Evolutionary conservation across 163 green algal genomes (phyloP).

Genomic region (Volvox carteri): DNA sequence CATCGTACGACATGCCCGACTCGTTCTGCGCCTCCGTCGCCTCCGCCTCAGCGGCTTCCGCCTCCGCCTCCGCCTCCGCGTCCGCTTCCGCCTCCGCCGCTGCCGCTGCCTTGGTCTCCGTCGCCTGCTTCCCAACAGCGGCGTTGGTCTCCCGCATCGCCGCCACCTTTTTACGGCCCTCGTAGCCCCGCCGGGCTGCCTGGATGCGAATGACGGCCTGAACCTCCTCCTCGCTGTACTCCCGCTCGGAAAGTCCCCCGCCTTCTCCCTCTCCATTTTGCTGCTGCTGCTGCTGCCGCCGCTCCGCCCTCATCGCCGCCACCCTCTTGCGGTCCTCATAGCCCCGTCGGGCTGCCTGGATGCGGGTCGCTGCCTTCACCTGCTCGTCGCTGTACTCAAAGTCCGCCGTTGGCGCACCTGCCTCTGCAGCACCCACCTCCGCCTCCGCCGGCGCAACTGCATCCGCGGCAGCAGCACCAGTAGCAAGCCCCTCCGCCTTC

Average conservation of each 20-base stretch:
- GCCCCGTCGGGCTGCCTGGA: slow-evolving; percentile 41
- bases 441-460: not conserved
- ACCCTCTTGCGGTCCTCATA: slow-evolving; percentile 48
- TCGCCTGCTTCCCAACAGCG: not conserved
- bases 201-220: slow-evolving; percentile 26
- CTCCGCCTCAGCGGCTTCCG: slow-evolving; percentile 13
- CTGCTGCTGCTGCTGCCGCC: not conserved
- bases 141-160: not conserved
- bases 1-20: not conserved
- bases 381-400: slow-evolving; percentile 26
- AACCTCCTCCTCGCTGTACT: slow-evolving; percentile 32
- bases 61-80: not conserved
- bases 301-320: not conserved
- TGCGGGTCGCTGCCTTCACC: slow-evolving; percentile 2
- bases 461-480: not conserved
- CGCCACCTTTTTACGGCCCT: slow-evolving; percentile 10
- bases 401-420: not conserved
- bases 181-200: not conserved
- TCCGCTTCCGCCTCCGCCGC: not conserved
- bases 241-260: not conserved
- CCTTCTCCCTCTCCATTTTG: not conserved
- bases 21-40: not conserved
- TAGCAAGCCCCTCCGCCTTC: not conserved
- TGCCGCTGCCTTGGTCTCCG: not conserved
- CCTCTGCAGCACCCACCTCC: not conserved